These are phyloP conservation scores for Trifolium subterraneum DNA, from an alignment of 306 rosid genomes.

Conservation along the genomic window DNA sequence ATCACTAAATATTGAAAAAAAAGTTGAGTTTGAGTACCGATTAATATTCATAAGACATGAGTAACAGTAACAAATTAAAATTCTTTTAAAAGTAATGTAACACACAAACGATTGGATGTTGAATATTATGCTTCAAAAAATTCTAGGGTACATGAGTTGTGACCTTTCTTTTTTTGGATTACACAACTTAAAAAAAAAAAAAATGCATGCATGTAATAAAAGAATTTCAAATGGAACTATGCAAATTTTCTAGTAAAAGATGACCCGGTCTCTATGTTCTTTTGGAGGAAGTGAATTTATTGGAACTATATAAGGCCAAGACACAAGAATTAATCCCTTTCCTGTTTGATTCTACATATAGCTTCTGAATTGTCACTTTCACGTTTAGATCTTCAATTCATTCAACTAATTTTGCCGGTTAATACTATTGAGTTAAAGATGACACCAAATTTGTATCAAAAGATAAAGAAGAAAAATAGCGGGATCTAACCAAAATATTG, in stretches of 20 bases:
- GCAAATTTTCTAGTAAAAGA: not conserved
- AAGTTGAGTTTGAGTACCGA: too few species aligned
- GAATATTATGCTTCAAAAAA: too few species aligned
- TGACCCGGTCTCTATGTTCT: not conserved
- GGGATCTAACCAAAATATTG: not conserved
- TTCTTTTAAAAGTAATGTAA: too few species aligned
- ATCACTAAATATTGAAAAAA: too few species aligned
- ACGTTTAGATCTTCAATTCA: slow-evolving; percentile 20
- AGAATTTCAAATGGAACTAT: not conserved
- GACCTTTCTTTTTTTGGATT: too few species aligned
- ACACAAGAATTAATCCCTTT: slow-evolving; percentile 28
- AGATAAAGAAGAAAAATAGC: not conserved
- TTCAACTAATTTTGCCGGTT: not conserved
- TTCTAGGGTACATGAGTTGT: too few species aligned
- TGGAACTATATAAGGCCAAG: slow-evolving; percentile 9
- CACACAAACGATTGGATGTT: too few species aligned
- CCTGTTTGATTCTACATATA: slow-evolving; percentile 24
- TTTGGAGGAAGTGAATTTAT: slow-evolving; percentile 34
- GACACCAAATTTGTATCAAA: not conserved
- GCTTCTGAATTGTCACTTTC: slow-evolving; percentile 35
- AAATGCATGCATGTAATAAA: not conserved
- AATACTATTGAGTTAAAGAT: too few species aligned
- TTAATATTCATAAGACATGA: too few species aligned
- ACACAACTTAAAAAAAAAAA: too few species aligned
- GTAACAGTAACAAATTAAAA: too few species aligned